Evolutionary conservation across 1,139 yeast species (phyloP), one percentile per base, ranked within the genome.

Genomic region (Yamadazyma oceani): DNA sequence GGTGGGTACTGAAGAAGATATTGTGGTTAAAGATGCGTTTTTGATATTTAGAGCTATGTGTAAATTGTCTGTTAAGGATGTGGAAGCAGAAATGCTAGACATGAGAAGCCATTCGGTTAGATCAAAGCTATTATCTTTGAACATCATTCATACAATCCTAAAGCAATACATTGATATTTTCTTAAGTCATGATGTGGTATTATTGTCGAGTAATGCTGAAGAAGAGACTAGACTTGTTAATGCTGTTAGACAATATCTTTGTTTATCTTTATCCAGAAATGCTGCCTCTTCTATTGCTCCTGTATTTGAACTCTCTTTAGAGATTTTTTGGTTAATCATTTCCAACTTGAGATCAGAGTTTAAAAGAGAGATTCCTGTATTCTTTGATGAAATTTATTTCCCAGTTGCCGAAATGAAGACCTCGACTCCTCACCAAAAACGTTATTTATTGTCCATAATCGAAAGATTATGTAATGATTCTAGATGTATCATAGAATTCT

Each of bases 271-370:
- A 39, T 85, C 96, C 0, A 78, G 95, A 57, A 94, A 94, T 62
- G 96, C 97, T 0, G 94, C 97, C 0, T 87, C 95, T 22, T 85
- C 92, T 3, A 72, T 88, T 38, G 87, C 96, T 0, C 94, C 97
- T 1, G 95, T 92, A 9, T 94, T 86, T 61, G 97, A 92, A 55
- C 78, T 92, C 15, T 82, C 95, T 2, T 73, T 94, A 34, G 98
- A 94, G 58, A 89, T 94, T 14, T 89, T 90, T 62, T 92, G 97
- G 96, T 66, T 90, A 35, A 71, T 94, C 48, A 71, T 90, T 34
- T 80, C 90, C 16, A 85, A 89, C 51, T 68, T 94, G 51, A 78
- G 98, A 54, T 77, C 85, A 5, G 94, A 86, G 50, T 89, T 92
- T 64, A 90, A 90, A 58, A 76, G 84, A 49, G 98, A 92, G 58